Percentiles rank a stretch among this genome's conserved stretches.
phyloP scores from a whole-genome alignment of 257 asterid species.

The Nicotiana undulata region DNA sequence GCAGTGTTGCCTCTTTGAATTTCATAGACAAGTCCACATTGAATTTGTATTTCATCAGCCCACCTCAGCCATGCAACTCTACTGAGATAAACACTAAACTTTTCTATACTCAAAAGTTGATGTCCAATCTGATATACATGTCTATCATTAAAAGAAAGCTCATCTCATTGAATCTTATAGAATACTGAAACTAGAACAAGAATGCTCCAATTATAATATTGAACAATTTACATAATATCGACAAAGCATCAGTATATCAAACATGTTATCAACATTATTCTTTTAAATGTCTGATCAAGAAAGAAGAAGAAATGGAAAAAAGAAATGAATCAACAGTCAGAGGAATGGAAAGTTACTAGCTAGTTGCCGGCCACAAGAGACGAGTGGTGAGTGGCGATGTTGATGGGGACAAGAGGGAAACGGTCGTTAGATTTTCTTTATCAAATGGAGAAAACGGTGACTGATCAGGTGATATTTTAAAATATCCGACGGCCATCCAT shows the following conservation, averaged over 20 bases:
- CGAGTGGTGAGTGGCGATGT: not conserved
- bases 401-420: not conserved
- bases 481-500: not conserved
- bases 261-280: not conserved
- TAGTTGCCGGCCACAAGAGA: not conserved
- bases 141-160: not conserved
- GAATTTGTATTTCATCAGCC: not conserved
- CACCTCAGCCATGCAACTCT: not conserved
- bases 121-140: not conserved
- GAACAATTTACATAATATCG: not conserved
- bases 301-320: not conserved
- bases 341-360: not conserved
- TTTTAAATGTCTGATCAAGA: not conserved
- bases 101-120: not conserved
- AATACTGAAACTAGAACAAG: not conserved
- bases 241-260: not conserved
- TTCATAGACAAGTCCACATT: not conserved
- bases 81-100: not conserved
- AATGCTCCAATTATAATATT: not conserved
- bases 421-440: not conserved
- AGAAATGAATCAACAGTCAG: not conserved
- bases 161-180: not conserved
- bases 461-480: no score
- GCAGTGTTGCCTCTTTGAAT: not conserved
- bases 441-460: not conserved